Percentiles rank a stretch among this genome's conserved stretches.
phyloP scores from a whole-genome alignment of 257 asterid genomes.

The Scutellaria barbata region DNA sequence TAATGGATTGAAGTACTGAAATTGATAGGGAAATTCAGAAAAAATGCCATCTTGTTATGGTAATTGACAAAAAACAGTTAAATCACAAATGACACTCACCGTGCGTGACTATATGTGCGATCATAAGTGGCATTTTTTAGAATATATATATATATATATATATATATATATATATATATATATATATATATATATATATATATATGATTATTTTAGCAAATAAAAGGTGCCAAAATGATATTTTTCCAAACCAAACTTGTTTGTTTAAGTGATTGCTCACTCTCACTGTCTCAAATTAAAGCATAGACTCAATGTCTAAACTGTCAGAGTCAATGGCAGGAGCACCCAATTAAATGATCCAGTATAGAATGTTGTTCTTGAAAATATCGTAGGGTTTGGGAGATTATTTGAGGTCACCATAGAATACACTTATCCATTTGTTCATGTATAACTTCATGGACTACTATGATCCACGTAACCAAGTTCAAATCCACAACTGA shows the following conservation, averaged over 20 bases:
- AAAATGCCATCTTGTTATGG: no score
- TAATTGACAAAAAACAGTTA: no score
- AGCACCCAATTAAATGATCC: neutral
- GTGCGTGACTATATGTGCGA: no score
- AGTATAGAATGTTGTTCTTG: neutral
- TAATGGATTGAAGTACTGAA: no score
- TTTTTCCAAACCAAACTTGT: neutral
- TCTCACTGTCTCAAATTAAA: neutral
- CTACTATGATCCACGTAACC: conserved; percentile 28
- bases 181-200: no score
- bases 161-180: no score
- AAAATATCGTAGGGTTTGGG: conserved; percentile 1
- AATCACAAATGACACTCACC: no score
- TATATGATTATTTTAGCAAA: no score
- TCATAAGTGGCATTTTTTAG: no score
- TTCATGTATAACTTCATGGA: conserved; percentile 25
- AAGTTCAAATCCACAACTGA: conserved; percentile 24
- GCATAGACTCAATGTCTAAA: neutral
- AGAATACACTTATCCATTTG: neutral
- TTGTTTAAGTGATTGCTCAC: neutral
- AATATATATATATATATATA: no score
- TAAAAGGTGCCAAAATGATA: no score
- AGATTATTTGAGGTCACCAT: neutral
- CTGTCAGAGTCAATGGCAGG: neutral
- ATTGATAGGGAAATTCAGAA: no score